A percentile compares a stretch with the other conserved stretches of the same genome.
These are phyloP conservation scores for Triticum turgidum DNA, from an alignment of 176 grass and related monocot genomes.

Conservation along the genomic window DNA sequence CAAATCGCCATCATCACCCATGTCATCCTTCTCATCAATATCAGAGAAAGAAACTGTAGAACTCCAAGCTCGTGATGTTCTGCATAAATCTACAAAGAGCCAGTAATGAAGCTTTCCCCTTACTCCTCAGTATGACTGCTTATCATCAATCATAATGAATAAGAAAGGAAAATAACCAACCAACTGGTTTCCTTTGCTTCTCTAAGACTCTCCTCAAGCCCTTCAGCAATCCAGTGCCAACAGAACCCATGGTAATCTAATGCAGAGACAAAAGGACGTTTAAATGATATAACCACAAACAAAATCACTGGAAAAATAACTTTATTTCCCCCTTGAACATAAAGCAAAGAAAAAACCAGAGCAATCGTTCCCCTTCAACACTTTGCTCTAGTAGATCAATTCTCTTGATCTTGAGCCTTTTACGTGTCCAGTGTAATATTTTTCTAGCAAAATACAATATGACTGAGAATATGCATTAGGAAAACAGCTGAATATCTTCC, in stretches of 20 bases:
- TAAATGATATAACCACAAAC: constrained; percentile 8
- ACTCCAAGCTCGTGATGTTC: constrained; percentile 50
- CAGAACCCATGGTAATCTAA: constrained; percentile 64
- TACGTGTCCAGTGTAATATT: background rate
- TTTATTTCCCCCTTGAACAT: background rate
- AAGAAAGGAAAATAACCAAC: constrained; percentile 35
- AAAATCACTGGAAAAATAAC: background rate
- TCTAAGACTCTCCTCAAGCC: constrained; percentile 45
- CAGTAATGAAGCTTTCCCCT: constrained; percentile 11
- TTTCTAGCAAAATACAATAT: background rate
- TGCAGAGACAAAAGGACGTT: constrained; percentile 27
- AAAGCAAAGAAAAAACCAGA: background rate
- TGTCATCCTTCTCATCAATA: constrained; percentile 41
- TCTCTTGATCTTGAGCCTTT: background rate
- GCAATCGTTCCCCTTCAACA: background rate
- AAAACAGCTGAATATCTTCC: background rate
- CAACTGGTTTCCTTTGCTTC: constrained; percentile 42
- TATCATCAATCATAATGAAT: constrained; percentile 1
- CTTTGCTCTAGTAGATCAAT: background rate
- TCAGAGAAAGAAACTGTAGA: constrained; percentile 63
- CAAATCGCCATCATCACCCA: constrained; percentile 27
- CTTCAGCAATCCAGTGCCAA: constrained; percentile 47
- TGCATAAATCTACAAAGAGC: constrained; percentile 48
- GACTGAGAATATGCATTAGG: background rate
- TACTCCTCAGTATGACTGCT: background rate